Percentiles rank a stretch among this genome's conserved stretches.
Evolutionary conservation across 257 asterid species (phyloP).

Genomic region (Salvia rosmarinus): DNA sequence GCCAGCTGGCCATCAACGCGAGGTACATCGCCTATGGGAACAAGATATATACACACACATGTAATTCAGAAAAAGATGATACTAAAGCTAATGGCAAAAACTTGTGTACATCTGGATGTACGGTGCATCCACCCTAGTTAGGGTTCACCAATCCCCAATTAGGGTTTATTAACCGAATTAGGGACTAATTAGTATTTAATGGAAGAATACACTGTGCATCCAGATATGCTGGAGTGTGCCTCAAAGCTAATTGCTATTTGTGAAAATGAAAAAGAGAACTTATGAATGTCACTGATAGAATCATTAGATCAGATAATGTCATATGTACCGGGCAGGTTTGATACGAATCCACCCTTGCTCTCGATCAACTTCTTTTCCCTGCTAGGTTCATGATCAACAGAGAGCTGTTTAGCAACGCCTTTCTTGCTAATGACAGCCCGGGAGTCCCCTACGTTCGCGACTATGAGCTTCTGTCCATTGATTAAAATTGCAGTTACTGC

Average conservation of each 20-base stretch:
- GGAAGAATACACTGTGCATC: no score
- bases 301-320: background rate
- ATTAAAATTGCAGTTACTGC: conserved; percentile 89
- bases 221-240: no score
- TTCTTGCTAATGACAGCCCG: conserved; percentile 72
- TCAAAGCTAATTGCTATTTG: background rate
- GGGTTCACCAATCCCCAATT: no score
- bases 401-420: conserved; percentile 76
- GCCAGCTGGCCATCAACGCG: conserved; percentile 96
- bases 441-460: conserved; percentile 88
- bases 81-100: no score
- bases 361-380: conserved; percentile 69
- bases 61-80: no score
- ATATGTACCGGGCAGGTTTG: conserved; percentile 75
- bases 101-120: no score
- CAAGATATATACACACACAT: no score
- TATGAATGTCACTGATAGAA: background rate
- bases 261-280: background rate
- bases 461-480: conserved; percentile 72
- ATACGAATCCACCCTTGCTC: conserved; percentile 95
- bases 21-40: conserved; percentile 74
- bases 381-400: conserved; percentile 91
- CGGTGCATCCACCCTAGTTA: no score
- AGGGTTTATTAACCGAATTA: no score
- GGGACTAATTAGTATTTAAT: no score